These are phyloP conservation scores for Penicillium brasilianum DNA, from an alignment of 2,329 filamentous ascomycete genomes.

Conservation along the genomic window DNA sequence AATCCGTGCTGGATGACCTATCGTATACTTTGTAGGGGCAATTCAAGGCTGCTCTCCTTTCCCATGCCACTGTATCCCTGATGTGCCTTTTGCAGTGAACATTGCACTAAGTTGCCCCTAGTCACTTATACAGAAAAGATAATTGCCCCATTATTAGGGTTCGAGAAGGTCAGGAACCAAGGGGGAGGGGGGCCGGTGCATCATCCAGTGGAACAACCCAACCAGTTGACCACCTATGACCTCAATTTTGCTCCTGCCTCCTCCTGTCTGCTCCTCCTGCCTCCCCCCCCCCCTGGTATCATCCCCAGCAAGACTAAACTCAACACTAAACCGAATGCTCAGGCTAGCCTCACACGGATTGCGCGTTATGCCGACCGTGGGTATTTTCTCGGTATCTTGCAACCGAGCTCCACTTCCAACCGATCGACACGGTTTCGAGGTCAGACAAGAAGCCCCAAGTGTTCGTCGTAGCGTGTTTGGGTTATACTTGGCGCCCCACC, in stretches of 20 bases:
- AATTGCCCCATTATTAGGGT: neutral
- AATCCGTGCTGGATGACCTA: neutral
- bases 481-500: conserved; percentile 35
- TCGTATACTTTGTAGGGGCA: neutral
- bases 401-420: conserved; percentile 4
- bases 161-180: conserved; percentile 1
- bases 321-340: neutral
- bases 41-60: neutral
- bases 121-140: neutral
- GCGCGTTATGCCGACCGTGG: neutral
- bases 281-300: conserved; percentile 6
- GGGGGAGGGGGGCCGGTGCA: conserved; percentile 1
- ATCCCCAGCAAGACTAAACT: conserved; percentile 1
- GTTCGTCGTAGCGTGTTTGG: conserved; percentile 42
- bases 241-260: neutral
- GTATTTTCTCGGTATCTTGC: neutral
- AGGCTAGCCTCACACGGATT: neutral
- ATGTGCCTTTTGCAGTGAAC: neutral
- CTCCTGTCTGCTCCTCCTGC: too few species aligned
- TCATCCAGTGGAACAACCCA: neutral
- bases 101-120: neutral
- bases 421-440: conserved; percentile 13
- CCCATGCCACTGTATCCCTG: neutral
- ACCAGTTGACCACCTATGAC: neutral
- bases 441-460: conserved; percentile 15